Evolutionary conservation across 2,329 filamentous ascomycete species (phyloP).

Genomic region (Aspergillus flavus): DNA sequence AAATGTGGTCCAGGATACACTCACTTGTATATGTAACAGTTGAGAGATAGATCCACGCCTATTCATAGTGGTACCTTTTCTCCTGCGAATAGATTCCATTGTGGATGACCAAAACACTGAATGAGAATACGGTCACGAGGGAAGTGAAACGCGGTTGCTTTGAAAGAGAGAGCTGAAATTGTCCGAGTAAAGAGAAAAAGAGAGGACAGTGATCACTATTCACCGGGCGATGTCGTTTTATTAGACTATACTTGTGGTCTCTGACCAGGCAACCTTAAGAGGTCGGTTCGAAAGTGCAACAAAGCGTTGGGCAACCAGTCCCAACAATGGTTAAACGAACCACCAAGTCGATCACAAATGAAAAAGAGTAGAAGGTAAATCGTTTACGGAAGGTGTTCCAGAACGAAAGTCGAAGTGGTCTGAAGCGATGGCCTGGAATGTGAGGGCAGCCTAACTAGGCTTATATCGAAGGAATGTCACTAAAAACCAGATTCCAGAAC

Average conservation of each 20-base stretch:
- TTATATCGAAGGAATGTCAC: conserved; percentile 8
- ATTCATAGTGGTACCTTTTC: conserved; percentile 12
- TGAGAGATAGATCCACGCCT: conserved; percentile 10
- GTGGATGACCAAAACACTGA: background rate
- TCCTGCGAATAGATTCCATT: conserved; percentile 20
- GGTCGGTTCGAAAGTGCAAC: background rate
- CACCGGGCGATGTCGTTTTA: background rate
- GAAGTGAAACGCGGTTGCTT: background rate
- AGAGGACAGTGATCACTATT: background rate
- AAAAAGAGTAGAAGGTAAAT: background rate
- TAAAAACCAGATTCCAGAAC: background rate
- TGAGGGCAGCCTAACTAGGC: conserved; percentile 12
- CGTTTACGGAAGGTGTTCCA: conserved; percentile 6
- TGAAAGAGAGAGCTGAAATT: background rate
- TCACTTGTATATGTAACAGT: conserved; percentile 21
- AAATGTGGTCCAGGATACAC: background rate
- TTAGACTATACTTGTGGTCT: background rate
- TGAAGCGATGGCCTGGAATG: conserved; percentile 22
- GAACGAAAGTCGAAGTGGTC: conserved; percentile 4
- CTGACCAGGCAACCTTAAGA: background rate
- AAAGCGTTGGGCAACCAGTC: conserved; percentile 14
- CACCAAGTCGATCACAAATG: background rate
- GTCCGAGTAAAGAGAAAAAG: too few relatives aligned
- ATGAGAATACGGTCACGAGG: background rate
- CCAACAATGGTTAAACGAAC: background rate